Evolutionary conservation across 2,329 filamentous ascomycete species (phyloP).

Genomic region (Alternaria infectoria): DNA sequence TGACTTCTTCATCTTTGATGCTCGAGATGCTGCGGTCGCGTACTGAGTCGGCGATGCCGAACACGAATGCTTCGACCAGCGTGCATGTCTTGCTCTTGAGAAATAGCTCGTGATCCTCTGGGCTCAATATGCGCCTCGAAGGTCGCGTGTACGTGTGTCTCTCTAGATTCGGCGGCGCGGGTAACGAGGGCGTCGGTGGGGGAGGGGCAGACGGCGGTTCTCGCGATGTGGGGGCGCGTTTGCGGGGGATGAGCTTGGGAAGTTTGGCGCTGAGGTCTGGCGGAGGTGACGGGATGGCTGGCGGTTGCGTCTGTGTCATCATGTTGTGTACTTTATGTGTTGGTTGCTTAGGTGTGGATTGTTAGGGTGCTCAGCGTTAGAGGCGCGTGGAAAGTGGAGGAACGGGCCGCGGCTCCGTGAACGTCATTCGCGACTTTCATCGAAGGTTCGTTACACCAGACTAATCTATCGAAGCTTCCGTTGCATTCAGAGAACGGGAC

Average conservation of each 20-base stretch:
- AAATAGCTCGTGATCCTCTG: slow-evolving; percentile 81
- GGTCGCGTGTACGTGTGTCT: slow-evolving; percentile 70
- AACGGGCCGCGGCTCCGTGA: background rate
- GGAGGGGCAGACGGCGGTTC: slow-evolving; percentile 58
- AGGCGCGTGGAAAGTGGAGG: slow-evolving; percentile 3
- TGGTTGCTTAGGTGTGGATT: background rate
- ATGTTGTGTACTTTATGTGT: background rate
- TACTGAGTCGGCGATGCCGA: slow-evolving; percentile 83
- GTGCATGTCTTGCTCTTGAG: slow-evolving; percentile 75
- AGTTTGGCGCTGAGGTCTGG: slow-evolving; percentile 38
- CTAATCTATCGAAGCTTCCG: background rate
- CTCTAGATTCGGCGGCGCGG: slow-evolving; percentile 68
- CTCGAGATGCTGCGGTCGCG: slow-evolving; percentile 70
- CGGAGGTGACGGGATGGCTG: slow-evolving; percentile 13
- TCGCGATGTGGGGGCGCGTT: slow-evolving; percentile 29
- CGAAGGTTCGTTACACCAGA: background rate
- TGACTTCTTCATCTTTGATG: slow-evolving; percentile 65
- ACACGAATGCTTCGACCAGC: slow-evolving; percentile 83
- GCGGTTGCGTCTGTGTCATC: slow-evolving; percentile 22
- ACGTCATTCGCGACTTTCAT: background rate
- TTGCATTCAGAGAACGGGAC: background rate
- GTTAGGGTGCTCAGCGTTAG: background rate
- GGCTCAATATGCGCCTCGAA: slow-evolving; percentile 79
- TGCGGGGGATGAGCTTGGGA: slow-evolving; percentile 46
- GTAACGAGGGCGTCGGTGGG: slow-evolving; percentile 77